Evolutionary conservation across 805 yeast species (phyloP).

Genomic region (Sugiyamaella smithiae): DNA sequence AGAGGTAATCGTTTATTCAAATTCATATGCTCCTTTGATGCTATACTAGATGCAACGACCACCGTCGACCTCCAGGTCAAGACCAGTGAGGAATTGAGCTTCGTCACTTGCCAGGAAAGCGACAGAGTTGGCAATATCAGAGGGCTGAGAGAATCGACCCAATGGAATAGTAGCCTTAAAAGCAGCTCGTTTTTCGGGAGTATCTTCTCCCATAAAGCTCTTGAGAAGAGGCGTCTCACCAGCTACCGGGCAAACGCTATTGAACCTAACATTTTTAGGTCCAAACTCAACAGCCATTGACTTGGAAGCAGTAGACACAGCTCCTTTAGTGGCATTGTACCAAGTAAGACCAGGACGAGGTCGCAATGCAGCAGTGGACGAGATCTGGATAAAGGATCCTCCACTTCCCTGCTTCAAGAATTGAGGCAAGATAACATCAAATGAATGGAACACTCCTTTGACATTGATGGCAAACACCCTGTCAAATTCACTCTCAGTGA

Average conservation of each 20-base stretch:
- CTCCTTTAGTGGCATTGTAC: conserved; percentile 40
- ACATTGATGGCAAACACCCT: conserved; percentile 30
- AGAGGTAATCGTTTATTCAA: too few relatives aligned
- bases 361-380: conserved; percentile 37
- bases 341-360: conserved; percentile 35
- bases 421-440: conserved; percentile 33
- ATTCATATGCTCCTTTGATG: too few relatives aligned
- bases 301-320: conserved; percentile 39
- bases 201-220: conserved; percentile 28
- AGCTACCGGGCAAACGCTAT: conserved; percentile 41
- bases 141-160: conserved; percentile 37
- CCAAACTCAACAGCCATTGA: conserved; percentile 41
- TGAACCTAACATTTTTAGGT: conserved; percentile 37
- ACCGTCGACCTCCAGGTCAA: conserved; percentile 38
- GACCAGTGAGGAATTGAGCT: conserved; percentile 39
- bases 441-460: conserved; percentile 20
- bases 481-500: conserved; percentile 29
- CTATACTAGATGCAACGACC: conserved; percentile 27
- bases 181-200: conserved; percentile 30
- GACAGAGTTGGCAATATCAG: conserved; percentile 38
- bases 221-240: conserved; percentile 42
- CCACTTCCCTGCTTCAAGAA: conserved; percentile 24
- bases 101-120: conserved; percentile 38
- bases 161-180: conserved; percentile 34
- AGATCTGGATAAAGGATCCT: conserved; percentile 41